phyloP scores from a whole-genome alignment of 2,329 filamentous ascomycete genomes.

The Mariannaea sp. region DNA sequence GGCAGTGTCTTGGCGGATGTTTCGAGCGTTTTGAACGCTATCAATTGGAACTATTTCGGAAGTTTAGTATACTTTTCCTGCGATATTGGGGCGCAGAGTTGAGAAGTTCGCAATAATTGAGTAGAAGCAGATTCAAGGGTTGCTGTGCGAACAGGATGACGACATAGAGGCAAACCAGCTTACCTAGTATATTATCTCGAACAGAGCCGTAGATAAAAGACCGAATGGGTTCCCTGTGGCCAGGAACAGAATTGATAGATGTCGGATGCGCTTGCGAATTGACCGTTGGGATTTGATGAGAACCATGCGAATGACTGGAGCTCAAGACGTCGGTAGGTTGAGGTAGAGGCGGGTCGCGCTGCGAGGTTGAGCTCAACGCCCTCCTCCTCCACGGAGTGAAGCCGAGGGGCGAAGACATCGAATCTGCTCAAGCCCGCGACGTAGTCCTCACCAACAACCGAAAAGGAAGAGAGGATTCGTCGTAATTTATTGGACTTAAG shows the following conservation, averaged over 20 bases:
- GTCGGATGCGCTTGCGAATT: constrained; percentile 44
- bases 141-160: neutral
- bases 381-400: constrained; percentile 56
- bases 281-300: constrained; percentile 27
- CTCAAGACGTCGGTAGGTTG: constrained; percentile 38
- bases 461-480: constrained; percentile 21
- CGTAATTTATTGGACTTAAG: constrained; percentile 28
- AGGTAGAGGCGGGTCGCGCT: constrained; percentile 33
- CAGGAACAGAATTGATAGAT: constrained; percentile 42
- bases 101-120: neutral
- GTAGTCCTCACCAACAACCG: constrained; percentile 16
- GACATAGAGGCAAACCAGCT: constrained; percentile 26
- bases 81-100: neutral
- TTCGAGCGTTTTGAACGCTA: constrained; percentile 74
- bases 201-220: constrained; percentile 73
- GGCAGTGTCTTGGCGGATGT: constrained; percentile 83
- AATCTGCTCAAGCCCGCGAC: constrained; percentile 20
- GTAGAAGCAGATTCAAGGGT: no score
- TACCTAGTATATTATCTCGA: constrained; percentile 61
- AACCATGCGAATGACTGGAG: constrained; percentile 31
- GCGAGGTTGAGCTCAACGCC: constrained; percentile 45
- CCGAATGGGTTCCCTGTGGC: constrained; percentile 68
- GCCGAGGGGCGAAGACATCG: constrained; percentile 55
- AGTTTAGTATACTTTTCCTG: neutral
- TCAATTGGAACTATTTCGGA: constrained; percentile 58